Conservation (phyloP, 345 rosid species). For the Alliaria petiolata region DNA sequence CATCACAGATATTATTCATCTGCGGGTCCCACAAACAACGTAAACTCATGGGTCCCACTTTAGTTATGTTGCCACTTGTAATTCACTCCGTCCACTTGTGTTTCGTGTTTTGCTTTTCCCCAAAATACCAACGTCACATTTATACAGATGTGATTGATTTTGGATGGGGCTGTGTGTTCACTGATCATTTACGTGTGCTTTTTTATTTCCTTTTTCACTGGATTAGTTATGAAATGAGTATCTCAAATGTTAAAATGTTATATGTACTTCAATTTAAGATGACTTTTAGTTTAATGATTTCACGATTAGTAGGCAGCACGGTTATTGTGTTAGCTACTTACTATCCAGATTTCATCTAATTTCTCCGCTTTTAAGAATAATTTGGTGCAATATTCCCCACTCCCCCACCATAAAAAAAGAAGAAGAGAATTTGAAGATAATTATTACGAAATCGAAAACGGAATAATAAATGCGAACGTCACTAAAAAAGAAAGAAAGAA, state of each 20-base stretch:
- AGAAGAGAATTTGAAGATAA: neutral
- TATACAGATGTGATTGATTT: neutral
- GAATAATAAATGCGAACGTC: conserved; percentile 24
- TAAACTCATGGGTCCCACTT: conserved; percentile 14
- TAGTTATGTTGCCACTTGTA: conserved; percentile 22
- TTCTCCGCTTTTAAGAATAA: neutral
- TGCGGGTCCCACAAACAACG: conserved; percentile 9
- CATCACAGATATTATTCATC: conserved; percentile 16
- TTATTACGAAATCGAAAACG: neutral
- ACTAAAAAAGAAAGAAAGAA: neutral
- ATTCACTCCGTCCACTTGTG: conserved; percentile 26
- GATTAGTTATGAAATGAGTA: no score
- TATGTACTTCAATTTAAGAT: neutral
- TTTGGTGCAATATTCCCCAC: neutral
- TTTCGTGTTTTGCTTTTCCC: conserved; percentile 2
- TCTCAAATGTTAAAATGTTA: no score
- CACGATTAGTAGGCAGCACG: neutral
- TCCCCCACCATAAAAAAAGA: neutral
- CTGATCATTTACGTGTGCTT: neutral
- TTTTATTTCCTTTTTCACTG: neutral
- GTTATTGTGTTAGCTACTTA: neutral
- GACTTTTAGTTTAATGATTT: neutral
- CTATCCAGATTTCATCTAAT: neutral
- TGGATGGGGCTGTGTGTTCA: conserved; percentile 9
- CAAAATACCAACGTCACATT: neutral